Conservation (phyloP, 495 filamentous ascomycete genomes). For the Xanthoparmelia taractica region DNA sequence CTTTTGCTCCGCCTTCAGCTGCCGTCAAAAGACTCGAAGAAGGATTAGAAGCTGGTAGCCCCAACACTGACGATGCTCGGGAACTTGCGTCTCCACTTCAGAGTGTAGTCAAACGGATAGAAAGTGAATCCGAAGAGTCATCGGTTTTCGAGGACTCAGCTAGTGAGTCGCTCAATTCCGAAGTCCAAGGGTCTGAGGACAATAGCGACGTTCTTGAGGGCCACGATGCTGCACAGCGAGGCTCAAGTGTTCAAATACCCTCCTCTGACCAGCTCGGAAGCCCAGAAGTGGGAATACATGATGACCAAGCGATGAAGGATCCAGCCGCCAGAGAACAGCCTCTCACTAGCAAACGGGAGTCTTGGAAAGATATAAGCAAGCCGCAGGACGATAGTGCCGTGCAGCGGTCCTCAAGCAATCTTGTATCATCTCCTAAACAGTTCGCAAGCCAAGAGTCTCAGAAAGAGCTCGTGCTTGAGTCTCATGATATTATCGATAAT, state of each 20-base stretch:
- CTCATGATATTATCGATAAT: background rate
- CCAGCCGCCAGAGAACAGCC: background rate
- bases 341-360: background rate
- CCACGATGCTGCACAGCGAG: background rate
- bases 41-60: background rate
- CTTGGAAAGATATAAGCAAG: background rate
- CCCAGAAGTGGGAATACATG: background rate
- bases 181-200: background rate
- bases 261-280: background rate
- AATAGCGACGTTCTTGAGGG: background rate
- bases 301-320: background rate
- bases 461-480: background rate
- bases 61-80: background rate
- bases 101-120: slow-evolving; percentile 26
- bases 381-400: background rate
- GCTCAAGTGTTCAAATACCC: background rate
- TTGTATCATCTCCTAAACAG: background rate
- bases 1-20: background rate
- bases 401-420: background rate
- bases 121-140: background rate
- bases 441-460: background rate
- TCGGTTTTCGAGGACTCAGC: slow-evolving; percentile 3
- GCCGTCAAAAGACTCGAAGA: background rate
- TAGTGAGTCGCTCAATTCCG: background rate
- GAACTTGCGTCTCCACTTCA: slow-evolving; percentile 13